Evolutionary conservation across 1,139 yeast genomes (phyloP).

Genomic region (Hyphopichia pseudoburtonii): DNA sequence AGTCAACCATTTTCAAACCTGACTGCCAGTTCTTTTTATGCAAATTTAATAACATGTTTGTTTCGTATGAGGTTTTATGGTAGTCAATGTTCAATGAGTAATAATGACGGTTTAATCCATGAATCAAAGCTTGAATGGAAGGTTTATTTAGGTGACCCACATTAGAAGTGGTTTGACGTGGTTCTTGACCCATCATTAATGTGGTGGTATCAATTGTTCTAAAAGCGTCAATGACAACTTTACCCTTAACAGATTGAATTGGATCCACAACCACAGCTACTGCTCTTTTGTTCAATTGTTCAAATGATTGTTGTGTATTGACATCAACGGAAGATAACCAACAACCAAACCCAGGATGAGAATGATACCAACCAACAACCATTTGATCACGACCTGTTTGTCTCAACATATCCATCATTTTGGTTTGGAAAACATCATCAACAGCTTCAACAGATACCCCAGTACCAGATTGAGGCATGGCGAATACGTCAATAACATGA

Average conservation of each 20-base stretch:
- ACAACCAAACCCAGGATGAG: conserved; percentile 99
- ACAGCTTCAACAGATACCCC: conserved; percentile 99
- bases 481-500: conserved; percentile 96
- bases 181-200: conserved; percentile 95
- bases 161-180: conserved; percentile 96
- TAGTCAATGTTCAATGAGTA: conserved; percentile 94
- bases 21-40: conserved; percentile 97
- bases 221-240: conserved; percentile 98
- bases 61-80: conserved; percentile 89
- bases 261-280: conserved; percentile 99
- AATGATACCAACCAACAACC: conserved; percentile 99
- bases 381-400: conserved; percentile 98
- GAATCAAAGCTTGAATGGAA: conserved; percentile 95
- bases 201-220: conserved; percentile 88
- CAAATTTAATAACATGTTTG: conserved; percentile 88
- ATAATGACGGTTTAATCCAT: conserved; percentile 95
- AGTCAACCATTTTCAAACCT: conserved; percentile 79
- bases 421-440: conserved; percentile 97
- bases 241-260: conserved; percentile 96
- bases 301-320: conserved; percentile 95
- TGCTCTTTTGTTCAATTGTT: conserved; percentile 90
- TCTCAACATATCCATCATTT: conserved; percentile 99
- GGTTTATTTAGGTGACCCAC: conserved; percentile 96
- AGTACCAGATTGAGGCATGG: conserved; percentile 98
- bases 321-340: conserved; percentile 98